A percentile compares a stretch with the other conserved stretches of the same genome.
phyloP scores from a whole-genome alignment of 352 stramenopile genomes.

The Phytophthora foliorum region DNA sequence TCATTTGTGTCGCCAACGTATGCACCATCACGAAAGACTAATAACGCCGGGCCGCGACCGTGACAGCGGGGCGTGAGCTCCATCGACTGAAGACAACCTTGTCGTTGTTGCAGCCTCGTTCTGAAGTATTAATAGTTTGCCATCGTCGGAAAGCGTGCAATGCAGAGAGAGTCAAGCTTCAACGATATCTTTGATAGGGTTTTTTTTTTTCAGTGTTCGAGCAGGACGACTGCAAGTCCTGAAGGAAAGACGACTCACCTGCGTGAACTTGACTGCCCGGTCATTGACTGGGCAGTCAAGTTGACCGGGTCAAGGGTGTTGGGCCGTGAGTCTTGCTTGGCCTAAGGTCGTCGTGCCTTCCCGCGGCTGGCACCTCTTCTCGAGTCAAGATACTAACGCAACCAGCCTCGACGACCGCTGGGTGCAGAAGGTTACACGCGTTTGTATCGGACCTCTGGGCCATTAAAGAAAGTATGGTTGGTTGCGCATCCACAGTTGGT shows the following conservation, averaged over 20 bases:
- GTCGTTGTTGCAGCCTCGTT: not conserved
- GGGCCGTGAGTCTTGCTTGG: too few species aligned
- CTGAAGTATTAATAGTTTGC: conserved; percentile 7
- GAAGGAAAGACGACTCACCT: too few species aligned
- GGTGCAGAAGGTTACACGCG: conserved; percentile 15
- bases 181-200: too few species aligned
- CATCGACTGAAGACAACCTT: not conserved
- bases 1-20: too few species aligned
- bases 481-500: not conserved
- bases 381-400: not conserved
- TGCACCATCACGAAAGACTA: conserved; percentile 15
- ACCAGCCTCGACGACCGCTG: not conserved
- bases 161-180: conserved; percentile 7
- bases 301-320: too few species aligned
- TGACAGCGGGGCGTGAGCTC: conserved; percentile 15
- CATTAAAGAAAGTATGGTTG: not conserved
- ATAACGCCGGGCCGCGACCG: not conserved
- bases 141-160: conserved; percentile 1
- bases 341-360: conserved; percentile 1
- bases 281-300: too few species aligned
- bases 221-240: too few species aligned
- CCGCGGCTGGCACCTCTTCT: conserved; percentile 12
- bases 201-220: too few species aligned
- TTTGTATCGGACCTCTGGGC: not conserved
- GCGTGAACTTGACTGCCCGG: too few species aligned